phyloP scores from a whole-genome alignment of 768 basidiomycete genomes.

The Ephemerocybe angulata region DNA sequence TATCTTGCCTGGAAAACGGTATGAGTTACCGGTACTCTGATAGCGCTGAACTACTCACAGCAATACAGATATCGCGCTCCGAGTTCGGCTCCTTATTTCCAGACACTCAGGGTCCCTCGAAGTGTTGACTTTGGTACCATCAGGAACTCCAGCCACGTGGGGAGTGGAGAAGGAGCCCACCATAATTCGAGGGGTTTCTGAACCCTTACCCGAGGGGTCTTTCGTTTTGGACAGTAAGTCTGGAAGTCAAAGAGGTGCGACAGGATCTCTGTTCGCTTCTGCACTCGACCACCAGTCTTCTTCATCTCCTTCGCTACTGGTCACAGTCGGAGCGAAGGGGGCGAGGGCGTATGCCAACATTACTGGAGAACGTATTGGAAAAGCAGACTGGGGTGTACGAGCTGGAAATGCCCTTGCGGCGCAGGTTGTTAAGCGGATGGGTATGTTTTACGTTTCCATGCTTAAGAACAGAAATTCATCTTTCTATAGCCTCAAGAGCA shows the following conservation, averaged over 20 bases:
- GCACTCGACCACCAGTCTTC: not conserved
- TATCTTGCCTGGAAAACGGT: conserved; percentile 57
- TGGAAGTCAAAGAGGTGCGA: conserved; percentile 43
- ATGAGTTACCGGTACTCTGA: not conserved
- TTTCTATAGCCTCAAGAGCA: conserved; percentile 43
- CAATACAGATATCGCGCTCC: conserved; percentile 38
- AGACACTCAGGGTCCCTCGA: conserved; percentile 56
- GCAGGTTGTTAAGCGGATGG: conserved; percentile 58
- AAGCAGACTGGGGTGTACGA: conserved; percentile 60
- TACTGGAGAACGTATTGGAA: conserved; percentile 62
- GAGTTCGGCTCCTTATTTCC: conserved; percentile 60
- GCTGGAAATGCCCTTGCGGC: conserved; percentile 45
- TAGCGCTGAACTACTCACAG: not conserved
- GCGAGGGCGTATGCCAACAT: conserved; percentile 55
- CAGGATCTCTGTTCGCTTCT: conserved; percentile 17
- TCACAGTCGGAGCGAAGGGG: conserved; percentile 56
- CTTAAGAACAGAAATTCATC: conserved; percentile 3
- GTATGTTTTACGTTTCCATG: conserved; percentile 33
- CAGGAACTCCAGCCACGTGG: conserved; percentile 35
- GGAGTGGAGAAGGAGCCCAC: conserved; percentile 28
- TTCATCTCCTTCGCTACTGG: conserved; percentile 30
- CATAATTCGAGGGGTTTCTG: conserved; percentile 36
- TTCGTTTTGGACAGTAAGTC: conserved; percentile 56
- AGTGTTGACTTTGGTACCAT: conserved; percentile 49
- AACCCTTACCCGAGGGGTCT: conserved; percentile 44